Evolutionary conservation across 225 moss, liverwort and hornwort species (phyloP).

Genomic region (Marchantia polymorpha): DNA sequence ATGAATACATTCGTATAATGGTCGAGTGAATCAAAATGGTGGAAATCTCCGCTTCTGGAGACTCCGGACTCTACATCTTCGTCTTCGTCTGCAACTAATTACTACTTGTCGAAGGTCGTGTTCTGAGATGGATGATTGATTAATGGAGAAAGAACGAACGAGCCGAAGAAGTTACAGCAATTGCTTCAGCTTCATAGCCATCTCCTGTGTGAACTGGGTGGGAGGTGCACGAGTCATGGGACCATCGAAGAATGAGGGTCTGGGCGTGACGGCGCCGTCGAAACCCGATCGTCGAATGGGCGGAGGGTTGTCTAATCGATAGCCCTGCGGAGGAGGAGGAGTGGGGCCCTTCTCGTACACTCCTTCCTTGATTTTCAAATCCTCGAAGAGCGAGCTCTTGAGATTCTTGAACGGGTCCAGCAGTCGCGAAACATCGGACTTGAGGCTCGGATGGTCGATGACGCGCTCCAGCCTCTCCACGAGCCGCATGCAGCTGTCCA

Average conservation of each 20-base stretch:
- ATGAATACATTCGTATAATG: not conserved
- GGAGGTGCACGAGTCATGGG: slow-evolving; percentile 23
- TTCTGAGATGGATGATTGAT: too few relatives aligned
- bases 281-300: slow-evolving; percentile 5
- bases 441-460: slow-evolving; percentile 14
- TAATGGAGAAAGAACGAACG: not conserved
- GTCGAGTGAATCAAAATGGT: not conserved
- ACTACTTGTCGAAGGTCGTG: not conserved
- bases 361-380: slow-evolving; percentile 8
- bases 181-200: slow-evolving; percentile 8
- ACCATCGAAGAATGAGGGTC: slow-evolving; percentile 17
- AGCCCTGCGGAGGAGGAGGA: not conserved
- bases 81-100: not conserved
- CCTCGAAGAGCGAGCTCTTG: slow-evolving; percentile 16
- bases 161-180: not conserved
- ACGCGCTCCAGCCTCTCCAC: slow-evolving; percentile 23
- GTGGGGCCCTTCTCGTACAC: not conserved
- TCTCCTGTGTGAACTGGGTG: slow-evolving; percentile 11
- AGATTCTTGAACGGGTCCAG: slow-evolving; percentile 17
- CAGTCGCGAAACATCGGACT: slow-evolving; percentile 6
- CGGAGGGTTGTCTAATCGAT: not conserved
- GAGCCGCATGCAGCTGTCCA: slow-evolving; percentile 13
- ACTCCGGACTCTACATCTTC: too few relatives aligned
- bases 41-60: not conserved
- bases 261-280: slow-evolving; percentile 6